A percentile compares a stretch with the other conserved stretches of the same genome.
Conservation (phyloP, 1,139 yeast species). For the Torulaspora pretoriensis region DNA sequence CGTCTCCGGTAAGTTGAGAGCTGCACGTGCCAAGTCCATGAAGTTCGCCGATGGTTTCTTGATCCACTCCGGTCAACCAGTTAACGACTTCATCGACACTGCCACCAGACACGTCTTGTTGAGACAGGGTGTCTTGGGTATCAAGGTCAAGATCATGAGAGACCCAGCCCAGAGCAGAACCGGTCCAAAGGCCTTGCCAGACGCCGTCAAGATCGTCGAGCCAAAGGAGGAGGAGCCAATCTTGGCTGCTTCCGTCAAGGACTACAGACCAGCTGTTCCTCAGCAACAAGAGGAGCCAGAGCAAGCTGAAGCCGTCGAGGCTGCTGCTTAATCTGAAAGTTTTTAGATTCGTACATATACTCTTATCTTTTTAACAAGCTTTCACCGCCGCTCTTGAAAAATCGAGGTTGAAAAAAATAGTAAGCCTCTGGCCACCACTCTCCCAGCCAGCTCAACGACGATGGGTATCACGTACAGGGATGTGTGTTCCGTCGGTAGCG, state of each 20-base stretch:
- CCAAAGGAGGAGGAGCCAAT: constrained; percentile 95
- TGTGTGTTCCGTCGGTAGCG: constrained; percentile 32
- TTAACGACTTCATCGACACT: constrained; percentile 94
- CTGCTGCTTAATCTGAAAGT: constrained; percentile 17
- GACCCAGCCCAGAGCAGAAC: constrained; percentile 90
- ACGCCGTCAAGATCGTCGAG: constrained; percentile 88
- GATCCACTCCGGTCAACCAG: constrained; percentile 99
- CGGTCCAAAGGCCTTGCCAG: constrained; percentile 95
- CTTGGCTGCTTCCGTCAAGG: constrained; percentile 80
- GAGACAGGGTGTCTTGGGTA: constrained; percentile 99
- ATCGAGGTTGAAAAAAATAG: not conserved
- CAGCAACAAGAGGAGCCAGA: constrained; percentile 21
- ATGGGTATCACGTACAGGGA: constrained; percentile 12
- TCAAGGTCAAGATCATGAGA: constrained; percentile 98
- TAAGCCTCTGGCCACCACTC: not conserved
- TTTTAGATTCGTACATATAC: constrained; percentile 1
- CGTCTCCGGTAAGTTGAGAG: constrained; percentile 98
- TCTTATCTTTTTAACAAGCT: constrained; percentile 4
- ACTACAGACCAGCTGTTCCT: constrained; percentile 51
- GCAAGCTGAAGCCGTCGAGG: constrained; percentile 22
- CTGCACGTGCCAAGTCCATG: constrained; percentile 99
- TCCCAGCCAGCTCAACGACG: not conserved
- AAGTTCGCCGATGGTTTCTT: constrained; percentile 99
- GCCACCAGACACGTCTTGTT: constrained; percentile 99
- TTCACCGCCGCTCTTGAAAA: not conserved